Evolutionary conservation across 2,329 filamentous ascomycete genomes (phyloP).

Genomic region (Cladophialophora bantiana): DNA sequence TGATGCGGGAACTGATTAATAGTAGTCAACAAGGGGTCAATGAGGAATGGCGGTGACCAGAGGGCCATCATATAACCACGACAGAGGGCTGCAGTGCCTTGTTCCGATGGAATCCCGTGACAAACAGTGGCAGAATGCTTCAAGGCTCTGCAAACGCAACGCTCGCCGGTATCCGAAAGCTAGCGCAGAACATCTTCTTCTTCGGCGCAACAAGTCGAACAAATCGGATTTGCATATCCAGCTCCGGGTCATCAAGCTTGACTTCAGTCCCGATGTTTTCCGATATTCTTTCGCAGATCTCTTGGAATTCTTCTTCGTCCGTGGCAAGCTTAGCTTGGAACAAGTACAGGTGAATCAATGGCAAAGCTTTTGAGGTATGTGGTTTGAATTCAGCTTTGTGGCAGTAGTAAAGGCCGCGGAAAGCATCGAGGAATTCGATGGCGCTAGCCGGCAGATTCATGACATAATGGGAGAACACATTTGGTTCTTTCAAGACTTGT

Average conservation of each 20-base stretch:
- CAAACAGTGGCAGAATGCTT: neutral
- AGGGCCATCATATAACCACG: neutral
- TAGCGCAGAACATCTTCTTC: constrained; percentile 97
- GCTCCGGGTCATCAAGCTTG: constrained; percentile 62
- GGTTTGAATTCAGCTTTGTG: constrained; percentile 71
- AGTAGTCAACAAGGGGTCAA: neutral
- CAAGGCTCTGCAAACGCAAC: constrained; percentile 70
- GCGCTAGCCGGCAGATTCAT: constrained; percentile 97
- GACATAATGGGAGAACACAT: constrained; percentile 87
- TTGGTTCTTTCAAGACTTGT: constrained; percentile 63
- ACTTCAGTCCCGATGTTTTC: constrained; percentile 66
- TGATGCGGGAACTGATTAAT: no score
- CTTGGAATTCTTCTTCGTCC: constrained; percentile 64
- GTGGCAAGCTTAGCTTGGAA: constrained; percentile 85
- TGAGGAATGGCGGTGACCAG: neutral
- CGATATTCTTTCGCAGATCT: constrained; percentile 73
- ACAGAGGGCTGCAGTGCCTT: neutral
- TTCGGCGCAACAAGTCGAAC: constrained; percentile 89
- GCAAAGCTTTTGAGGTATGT: constrained; percentile 67
- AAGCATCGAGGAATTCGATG: constrained; percentile 78
- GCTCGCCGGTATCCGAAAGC: constrained; percentile 80
- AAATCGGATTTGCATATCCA: constrained; percentile 63
- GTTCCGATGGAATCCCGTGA: neutral
- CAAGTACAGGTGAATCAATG: constrained; percentile 91
- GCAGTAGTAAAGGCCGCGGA: constrained; percentile 80